A percentile compares a stretch with the other conserved stretches of the same genome.
phyloP scores from a whole-genome alignment of 176 grass and related monocot genomes.

The Calamus simplicifolius region DNA sequence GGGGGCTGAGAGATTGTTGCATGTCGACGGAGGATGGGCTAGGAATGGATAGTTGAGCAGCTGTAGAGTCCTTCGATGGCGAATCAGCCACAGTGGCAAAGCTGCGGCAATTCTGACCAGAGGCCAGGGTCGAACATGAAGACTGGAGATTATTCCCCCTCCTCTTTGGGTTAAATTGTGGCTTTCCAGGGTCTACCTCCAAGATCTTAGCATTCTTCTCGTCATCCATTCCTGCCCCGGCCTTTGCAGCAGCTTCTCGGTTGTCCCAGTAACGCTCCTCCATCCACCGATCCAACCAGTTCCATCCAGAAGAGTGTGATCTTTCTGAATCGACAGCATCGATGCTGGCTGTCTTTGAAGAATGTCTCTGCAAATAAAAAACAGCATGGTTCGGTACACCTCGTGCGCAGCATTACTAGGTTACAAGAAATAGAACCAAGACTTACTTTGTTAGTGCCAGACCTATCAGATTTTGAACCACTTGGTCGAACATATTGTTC shows the following conservation, averaged over 20 bases:
- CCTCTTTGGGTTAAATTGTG: conserved; percentile 13
- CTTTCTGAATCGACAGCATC: conserved; percentile 47
- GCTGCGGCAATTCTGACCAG: conserved; percentile 55
- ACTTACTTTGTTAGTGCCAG: neutral
- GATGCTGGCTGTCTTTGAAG: conserved; percentile 26
- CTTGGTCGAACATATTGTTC: neutral
- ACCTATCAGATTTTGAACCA: conserved; percentile 1
- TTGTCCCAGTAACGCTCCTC: neutral
- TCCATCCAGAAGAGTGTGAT: conserved; percentile 54
- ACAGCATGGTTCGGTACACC: neutral
- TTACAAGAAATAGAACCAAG: no score
- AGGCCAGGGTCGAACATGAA: conserved; percentile 3
- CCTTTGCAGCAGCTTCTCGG: neutral
- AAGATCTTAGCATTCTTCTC: conserved; percentile 50
- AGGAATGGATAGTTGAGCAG: conserved; percentile 48
- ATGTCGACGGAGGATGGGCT: conserved; percentile 64
- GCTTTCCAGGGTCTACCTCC: conserved; percentile 30
- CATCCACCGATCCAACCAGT: conserved; percentile 32
- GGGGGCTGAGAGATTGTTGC: conserved; percentile 41
- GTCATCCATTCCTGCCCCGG: conserved; percentile 31
- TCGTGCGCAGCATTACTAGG: no score
- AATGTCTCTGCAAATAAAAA: conserved; percentile 31
- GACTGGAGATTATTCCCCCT: conserved; percentile 10
- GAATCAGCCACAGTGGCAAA: conserved; percentile 51
- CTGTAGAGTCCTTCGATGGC: conserved; percentile 57